These are phyloP conservation scores for Curvularia spicifera DNA, from an alignment of 2,329 filamentous ascomycete genomes.

Conservation along the genomic window DNA sequence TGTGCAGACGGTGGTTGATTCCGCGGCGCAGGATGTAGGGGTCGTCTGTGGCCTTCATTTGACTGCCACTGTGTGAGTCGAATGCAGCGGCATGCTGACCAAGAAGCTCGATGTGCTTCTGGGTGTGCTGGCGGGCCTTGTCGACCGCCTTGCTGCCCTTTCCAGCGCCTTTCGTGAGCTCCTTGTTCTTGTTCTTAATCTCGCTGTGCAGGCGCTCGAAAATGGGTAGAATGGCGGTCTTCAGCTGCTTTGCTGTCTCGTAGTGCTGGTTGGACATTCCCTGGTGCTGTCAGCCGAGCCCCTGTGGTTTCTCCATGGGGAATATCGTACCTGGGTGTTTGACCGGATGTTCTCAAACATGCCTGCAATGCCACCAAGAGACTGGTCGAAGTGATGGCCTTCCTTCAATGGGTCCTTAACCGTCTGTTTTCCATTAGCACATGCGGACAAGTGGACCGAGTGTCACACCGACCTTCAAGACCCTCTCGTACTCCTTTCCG, in stretches of 20 bases:
- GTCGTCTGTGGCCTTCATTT: slow-evolving; percentile 74
- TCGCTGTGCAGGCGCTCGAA: slow-evolving; percentile 92
- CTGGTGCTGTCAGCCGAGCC: slow-evolving; percentile 50
- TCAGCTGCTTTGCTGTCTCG: slow-evolving; percentile 90
- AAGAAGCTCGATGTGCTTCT: slow-evolving; percentile 95
- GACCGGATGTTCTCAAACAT: slow-evolving; percentile 93
- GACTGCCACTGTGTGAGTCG: slow-evolving; percentile 72
- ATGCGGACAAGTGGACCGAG: neutral
- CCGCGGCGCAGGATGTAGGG: slow-evolving; percentile 87
- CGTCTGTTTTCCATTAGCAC: slow-evolving; percentile 62
- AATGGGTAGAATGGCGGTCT: slow-evolving; percentile 82
- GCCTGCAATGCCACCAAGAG: slow-evolving; percentile 82
- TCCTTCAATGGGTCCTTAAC: slow-evolving; percentile 86
- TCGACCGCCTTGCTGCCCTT: slow-evolving; percentile 91
- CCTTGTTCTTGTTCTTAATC: slow-evolving; percentile 96
- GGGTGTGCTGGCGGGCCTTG: slow-evolving; percentile 81
- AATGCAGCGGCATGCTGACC: slow-evolving; percentile 83
- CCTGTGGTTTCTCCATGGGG: neutral
- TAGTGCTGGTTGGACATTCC: slow-evolving; percentile 85
- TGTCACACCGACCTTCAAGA: slow-evolving; percentile 71
- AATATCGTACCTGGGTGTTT: slow-evolving; percentile 73
- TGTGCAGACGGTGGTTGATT: slow-evolving; percentile 82
- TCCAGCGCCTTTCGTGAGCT: slow-evolving; percentile 78
- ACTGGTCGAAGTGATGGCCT: slow-evolving; percentile 91
- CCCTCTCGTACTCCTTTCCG: slow-evolving; percentile 93